A percentile compares a stretch with the other conserved stretches of the same genome.
phyloP scores from a whole-genome alignment of 2,329 filamentous ascomycete genomes.

The Sphaerulina populicola region DNA sequence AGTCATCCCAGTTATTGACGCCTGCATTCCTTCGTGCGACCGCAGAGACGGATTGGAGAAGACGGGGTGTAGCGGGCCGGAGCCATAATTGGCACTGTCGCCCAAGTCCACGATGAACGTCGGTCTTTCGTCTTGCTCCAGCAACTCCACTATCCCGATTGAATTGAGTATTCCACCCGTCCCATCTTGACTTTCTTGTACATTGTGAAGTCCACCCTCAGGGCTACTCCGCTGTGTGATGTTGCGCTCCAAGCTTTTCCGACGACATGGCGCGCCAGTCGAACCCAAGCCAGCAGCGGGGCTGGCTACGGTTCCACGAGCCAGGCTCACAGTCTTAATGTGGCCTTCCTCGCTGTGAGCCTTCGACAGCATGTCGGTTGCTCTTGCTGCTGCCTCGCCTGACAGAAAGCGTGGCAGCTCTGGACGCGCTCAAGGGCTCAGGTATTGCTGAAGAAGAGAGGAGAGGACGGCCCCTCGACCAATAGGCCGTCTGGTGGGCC shows the following conservation, averaged over 20 bases:
- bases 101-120: conserved; percentile 66
- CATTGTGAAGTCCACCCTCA: conserved; percentile 16
- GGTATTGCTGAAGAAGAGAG: conserved; percentile 49
- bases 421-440: conserved; percentile 37
- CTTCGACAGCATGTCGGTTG: conserved; percentile 42
- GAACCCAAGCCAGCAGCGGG: conserved; percentile 14
- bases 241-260: conserved; percentile 30
- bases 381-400: conserved; percentile 49
- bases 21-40: conserved; percentile 47
- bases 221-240: conserved; percentile 25
- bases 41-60: conserved; percentile 63
- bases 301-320: conserved; percentile 39
- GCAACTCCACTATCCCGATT: conserved; percentile 60
- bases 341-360: conserved; percentile 42
- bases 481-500: conserved; percentile 22
- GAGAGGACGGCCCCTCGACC: conserved; percentile 35
- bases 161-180: conserved; percentile 47
- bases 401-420: conserved; percentile 50
- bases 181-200: conserved; percentile 13
- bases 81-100: conserved; percentile 48
- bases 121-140: conserved; percentile 68
- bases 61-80: conserved; percentile 51
- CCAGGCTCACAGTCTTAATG: conserved; percentile 47
- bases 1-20: conserved; percentile 47
- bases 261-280: conserved; percentile 33